Conservation (phyloP, 2,329 filamentous ascomycete species). For the Neurospora crassa region DNA sequence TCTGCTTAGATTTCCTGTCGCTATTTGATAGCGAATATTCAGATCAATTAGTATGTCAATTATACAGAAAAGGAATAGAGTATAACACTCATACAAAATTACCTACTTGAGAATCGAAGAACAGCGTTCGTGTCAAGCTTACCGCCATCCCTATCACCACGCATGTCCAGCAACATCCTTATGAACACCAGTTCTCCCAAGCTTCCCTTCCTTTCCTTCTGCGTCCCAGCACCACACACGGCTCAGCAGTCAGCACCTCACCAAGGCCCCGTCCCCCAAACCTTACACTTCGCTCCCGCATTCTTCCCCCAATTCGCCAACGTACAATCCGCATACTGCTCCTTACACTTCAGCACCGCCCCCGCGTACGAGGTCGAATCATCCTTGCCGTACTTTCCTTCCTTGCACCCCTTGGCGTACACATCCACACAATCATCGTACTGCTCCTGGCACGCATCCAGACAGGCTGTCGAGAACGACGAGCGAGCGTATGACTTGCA, state of each 20-base stretch:
- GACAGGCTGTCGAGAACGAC: slow-evolving; percentile 32
- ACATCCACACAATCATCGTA: slow-evolving; percentile 36
- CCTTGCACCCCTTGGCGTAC: slow-evolving; percentile 40
- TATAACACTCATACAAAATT: not conserved
- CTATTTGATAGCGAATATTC: not conserved
- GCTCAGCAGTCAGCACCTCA: not conserved
- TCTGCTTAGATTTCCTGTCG: not conserved
- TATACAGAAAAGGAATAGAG: not conserved
- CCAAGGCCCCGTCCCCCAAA: slow-evolving; percentile 21
- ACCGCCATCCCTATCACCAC: not conserved
- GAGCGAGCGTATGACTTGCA: slow-evolving; percentile 35
- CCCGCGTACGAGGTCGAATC: slow-evolving; percentile 15
- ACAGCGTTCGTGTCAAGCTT: not conserved
- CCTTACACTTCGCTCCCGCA: slow-evolving; percentile 29
- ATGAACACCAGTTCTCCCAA: not conserved
- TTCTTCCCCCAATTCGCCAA: slow-evolving; percentile 30
- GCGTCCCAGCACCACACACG: not conserved
- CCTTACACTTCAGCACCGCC: slow-evolving; percentile 34
- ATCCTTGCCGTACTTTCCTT: slow-evolving; percentile 9
- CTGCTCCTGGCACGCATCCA: slow-evolving; percentile 44
- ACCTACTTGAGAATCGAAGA: not conserved
- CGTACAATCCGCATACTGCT: slow-evolving; percentile 41
- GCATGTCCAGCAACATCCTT: not conserved
- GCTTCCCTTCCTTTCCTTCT: slow-evolving; percentile 1
- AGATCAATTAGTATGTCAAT: not conserved